These are phyloP conservation scores for Ammopiptanthus mongolicus DNA, from an alignment of 306 rosid species.

Conservation along the genomic window DNA sequence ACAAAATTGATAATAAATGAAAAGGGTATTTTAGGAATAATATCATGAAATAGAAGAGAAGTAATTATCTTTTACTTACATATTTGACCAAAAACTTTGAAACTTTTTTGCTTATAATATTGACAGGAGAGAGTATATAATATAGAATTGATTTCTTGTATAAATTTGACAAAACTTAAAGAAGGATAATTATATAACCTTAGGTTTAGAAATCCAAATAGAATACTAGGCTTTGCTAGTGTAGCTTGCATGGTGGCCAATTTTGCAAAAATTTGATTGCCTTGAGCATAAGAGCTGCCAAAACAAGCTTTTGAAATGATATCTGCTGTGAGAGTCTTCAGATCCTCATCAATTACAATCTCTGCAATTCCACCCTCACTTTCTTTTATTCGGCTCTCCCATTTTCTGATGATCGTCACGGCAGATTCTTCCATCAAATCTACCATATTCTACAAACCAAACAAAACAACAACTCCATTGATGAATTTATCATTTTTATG, in stretches of 20 bases:
- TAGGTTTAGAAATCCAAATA: conserved; percentile 24
- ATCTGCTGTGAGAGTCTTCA: conserved; percentile 25
- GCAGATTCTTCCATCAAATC: conserved; percentile 26
- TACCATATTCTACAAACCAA: conserved; percentile 20
- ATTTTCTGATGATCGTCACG: neutral
- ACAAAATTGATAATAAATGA: too few relatives aligned
- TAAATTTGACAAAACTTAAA: neutral
- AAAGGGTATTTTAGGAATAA: too few relatives aligned
- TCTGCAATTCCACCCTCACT: conserved; percentile 16
- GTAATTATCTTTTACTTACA: too few relatives aligned
- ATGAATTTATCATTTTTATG: neutral
- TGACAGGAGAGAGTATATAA: too few relatives aligned
- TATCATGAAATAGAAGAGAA: too few relatives aligned
- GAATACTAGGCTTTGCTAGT: conserved; percentile 11
- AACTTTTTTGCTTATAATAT: too few relatives aligned
- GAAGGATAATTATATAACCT: neutral
- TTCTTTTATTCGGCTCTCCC: conserved; percentile 20
- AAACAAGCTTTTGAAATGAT: conserved; percentile 35
- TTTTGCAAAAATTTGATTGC: conserved; percentile 32
- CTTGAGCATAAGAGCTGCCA: conserved; percentile 29
- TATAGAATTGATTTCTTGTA: neutral
- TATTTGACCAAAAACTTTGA: too few relatives aligned
- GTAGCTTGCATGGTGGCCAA: conserved; percentile 15
- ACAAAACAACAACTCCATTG: neutral
- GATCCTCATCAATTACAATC: conserved; percentile 19